These are phyloP conservation scores for Sclerotinia subarctica DNA, from an alignment of 2,329 filamentous ascomycete genomes.

Conservation along the genomic window DNA sequence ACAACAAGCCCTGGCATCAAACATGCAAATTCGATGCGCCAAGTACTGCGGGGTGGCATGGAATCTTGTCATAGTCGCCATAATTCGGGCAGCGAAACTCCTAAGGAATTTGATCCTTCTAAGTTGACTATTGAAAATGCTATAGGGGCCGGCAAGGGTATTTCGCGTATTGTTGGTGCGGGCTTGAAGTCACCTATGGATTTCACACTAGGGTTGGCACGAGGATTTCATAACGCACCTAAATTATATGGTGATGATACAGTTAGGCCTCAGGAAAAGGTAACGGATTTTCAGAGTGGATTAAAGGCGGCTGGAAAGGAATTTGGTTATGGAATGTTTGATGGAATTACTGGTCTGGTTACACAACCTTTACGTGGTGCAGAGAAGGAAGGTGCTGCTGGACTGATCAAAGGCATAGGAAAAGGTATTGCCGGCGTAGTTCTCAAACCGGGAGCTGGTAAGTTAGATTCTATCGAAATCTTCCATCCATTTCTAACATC, in stretches of 20 bases:
- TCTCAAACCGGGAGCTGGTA: slow-evolving; percentile 77
- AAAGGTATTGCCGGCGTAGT: slow-evolving; percentile 80
- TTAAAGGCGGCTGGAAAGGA: slow-evolving; percentile 75
- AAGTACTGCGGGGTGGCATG: slow-evolving; percentile 36
- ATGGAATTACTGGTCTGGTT: slow-evolving; percentile 76
- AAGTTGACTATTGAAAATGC: slow-evolving; percentile 53
- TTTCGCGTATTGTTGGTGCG: slow-evolving; percentile 70
- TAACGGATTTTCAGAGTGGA: slow-evolving; percentile 73
- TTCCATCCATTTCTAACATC: slow-evolving; percentile 16
- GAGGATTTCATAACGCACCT: slow-evolving; percentile 85
- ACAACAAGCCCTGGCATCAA: neutral
- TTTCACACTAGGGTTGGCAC: slow-evolving; percentile 75
- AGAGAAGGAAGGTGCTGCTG: slow-evolving; percentile 60
- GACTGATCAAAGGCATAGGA: slow-evolving; percentile 74
- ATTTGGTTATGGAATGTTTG: slow-evolving; percentile 73
- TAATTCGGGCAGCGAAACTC: slow-evolving; percentile 30
- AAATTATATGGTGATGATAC: slow-evolving; percentile 81
- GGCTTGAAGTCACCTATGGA: slow-evolving; percentile 80
- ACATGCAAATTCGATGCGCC: slow-evolving; percentile 34
- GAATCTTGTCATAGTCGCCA: slow-evolving; percentile 19
- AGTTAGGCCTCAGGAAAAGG: slow-evolving; percentile 72
- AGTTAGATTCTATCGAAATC: slow-evolving; percentile 31
- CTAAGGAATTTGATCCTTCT: slow-evolving; percentile 28
- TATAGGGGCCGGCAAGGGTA: slow-evolving; percentile 53
- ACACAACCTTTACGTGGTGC: slow-evolving; percentile 72